Evolutionary conservation across 495 filamentous ascomycete genomes (phyloP), one percentile per base, ranked within the genome.

Genomic region (Penicillium canescens): DNA sequence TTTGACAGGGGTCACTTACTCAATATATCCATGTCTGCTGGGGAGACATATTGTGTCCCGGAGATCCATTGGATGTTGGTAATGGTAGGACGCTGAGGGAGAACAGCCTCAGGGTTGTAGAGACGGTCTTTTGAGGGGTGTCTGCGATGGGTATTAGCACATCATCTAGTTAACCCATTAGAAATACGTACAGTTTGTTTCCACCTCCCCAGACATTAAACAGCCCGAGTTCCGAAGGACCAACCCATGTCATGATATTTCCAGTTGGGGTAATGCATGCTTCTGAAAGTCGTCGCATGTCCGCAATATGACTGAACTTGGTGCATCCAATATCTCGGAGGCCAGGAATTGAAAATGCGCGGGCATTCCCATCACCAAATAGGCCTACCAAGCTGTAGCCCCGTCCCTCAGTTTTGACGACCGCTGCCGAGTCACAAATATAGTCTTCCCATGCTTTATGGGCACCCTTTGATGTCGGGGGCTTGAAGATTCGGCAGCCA

Each of bases 1-100:
- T 28, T 16, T 36, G 20, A 45, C 23, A 36, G 40, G 21, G 2
- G 18, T 40, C 18, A 70, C 72, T 43, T 69, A 79, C 76, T 94
- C 34, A 98, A 70, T 7, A 95, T 67, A 58, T 98, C 94, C 73
- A 98, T 83, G 66, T 98, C 95, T n/a, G 86, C 76, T 12, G 90
- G 86, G 14, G 89, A 89, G 33, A 98, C 78, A 55, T 96, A 89
- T 69, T 96, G 93, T 11, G 95, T 97, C 2, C 94, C 95, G 0
- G 92, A 86, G 36, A 98, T 90, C 94, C 94, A 98, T 68, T 96
- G 90, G 18, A 98, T 65, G 57, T 94, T 96, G 8, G 89, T 92
- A 42, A 98, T 98, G 1, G 92, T 96, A n/a, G 94, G 95, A 28
- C 94, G 82, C 12, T 89, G 78, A 3, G 93, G 94, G 13, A 87